Percentiles rank a stretch among this genome's conserved stretches.
phyloP scores from a whole-genome alignment of 2,329 filamentous ascomycete species.

The Colletotrichum magnum region DNA sequence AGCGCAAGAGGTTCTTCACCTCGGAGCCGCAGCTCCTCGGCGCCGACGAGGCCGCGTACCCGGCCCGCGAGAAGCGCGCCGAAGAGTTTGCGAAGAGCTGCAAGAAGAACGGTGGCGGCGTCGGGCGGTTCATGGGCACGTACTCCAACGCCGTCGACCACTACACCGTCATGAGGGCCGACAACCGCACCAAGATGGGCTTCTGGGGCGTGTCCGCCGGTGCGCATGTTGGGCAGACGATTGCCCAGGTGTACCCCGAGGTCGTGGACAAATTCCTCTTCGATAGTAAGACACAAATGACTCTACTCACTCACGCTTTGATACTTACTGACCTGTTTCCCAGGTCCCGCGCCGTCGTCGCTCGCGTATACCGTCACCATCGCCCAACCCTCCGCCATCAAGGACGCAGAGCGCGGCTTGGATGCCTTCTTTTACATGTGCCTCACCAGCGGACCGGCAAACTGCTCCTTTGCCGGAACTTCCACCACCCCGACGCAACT shows the following conservation, averaged over 20 bases:
- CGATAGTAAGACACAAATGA: slow-evolving; percentile 1
- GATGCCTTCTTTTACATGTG: slow-evolving; percentile 25
- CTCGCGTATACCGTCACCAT: slow-evolving; percentile 21
- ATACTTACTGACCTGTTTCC: too few relatives aligned
- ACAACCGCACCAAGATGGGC: slow-evolving; percentile 28
- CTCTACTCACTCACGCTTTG: too few relatives aligned
- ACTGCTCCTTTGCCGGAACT: neutral
- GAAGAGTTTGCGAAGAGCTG: slow-evolving; percentile 20
- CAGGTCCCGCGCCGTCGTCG: slow-evolving; percentile 18
- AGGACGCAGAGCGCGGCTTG: slow-evolving; percentile 23
- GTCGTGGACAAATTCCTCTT: slow-evolving; percentile 25
- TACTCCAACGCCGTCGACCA: slow-evolving; percentile 29
- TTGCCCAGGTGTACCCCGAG: slow-evolving; percentile 22
- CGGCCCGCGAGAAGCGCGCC: slow-evolving; percentile 10
- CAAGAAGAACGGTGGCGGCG: slow-evolving; percentile 20
- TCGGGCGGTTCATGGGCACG: slow-evolving; percentile 27
- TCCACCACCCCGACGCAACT: neutral
- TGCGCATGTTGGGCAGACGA: slow-evolving; percentile 11
- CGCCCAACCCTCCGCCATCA: slow-evolving; percentile 15
- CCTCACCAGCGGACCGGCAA: neutral
- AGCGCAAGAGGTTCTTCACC: slow-evolving; percentile 16
- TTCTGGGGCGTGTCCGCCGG: slow-evolving; percentile 26
- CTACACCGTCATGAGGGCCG: slow-evolving; percentile 26
- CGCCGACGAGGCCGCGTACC: slow-evolving; percentile 7
- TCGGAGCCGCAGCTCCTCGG: slow-evolving; percentile 14